phyloP scores from a whole-genome alignment of 768 basidiomycete genomes.

The Lactifluus volemus region DNA sequence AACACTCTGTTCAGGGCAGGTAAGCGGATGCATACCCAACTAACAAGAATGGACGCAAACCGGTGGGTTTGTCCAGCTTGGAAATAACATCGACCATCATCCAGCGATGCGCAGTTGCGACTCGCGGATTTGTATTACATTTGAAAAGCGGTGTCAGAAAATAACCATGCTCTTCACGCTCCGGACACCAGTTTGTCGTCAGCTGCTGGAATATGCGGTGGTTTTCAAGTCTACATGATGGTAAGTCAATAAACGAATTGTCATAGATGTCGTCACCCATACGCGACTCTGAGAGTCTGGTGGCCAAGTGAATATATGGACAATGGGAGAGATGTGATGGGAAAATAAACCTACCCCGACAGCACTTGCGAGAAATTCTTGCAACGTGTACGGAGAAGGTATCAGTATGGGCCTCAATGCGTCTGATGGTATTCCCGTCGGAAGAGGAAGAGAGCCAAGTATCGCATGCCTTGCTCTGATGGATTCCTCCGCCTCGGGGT shows the following conservation, averaged over 20 bases:
- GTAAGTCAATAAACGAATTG: neutral
- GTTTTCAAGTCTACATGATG: constrained; percentile 43
- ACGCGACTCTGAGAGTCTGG: constrained; percentile 53
- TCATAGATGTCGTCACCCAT: constrained; percentile 21
- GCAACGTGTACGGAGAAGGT: constrained; percentile 52
- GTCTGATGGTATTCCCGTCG: constrained; percentile 53
- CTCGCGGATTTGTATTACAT: constrained; percentile 71
- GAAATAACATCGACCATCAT: constrained; percentile 50
- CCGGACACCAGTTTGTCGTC: constrained; percentile 73
- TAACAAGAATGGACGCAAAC: constrained; percentile 26
- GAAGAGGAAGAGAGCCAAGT: constrained; percentile 54
- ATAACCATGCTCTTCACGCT: constrained; percentile 77
- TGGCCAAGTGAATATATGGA: constrained; percentile 3
- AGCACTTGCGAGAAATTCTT: constrained; percentile 56
- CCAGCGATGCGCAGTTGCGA: constrained; percentile 72
- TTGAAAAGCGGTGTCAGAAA: constrained; percentile 66
- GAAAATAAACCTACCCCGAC: constrained; percentile 40
- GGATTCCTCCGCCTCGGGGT: constrained; percentile 22
- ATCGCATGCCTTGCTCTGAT: constrained; percentile 47
- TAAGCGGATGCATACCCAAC: neutral
- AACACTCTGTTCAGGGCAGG: constrained; percentile 48
- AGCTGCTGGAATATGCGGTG: constrained; percentile 58
- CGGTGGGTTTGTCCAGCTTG: constrained; percentile 53
- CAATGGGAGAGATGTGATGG: constrained; percentile 2
- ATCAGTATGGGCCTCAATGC: constrained; percentile 61